These are phyloP conservation scores for Colletotrichum falcatum DNA, from an alignment of 2,329 filamentous ascomycete genomes.

Conservation along the genomic window DNA sequence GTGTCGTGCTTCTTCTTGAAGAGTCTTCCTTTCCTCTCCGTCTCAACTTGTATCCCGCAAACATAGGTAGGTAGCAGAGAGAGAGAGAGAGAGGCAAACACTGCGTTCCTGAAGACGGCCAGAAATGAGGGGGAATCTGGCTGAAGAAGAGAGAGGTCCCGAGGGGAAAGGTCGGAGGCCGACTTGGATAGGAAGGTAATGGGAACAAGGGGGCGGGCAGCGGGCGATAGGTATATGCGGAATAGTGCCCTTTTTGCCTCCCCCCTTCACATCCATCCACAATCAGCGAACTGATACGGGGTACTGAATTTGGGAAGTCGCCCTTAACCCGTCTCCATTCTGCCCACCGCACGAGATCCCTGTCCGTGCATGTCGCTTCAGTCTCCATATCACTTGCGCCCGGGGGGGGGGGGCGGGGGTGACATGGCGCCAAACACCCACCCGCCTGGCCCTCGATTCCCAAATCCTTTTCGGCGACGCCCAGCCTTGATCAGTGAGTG, in stretches of 20 bases:
- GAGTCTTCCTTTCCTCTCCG: not conserved
- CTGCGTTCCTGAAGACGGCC: not conserved
- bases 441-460: not conserved
- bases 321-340: not conserved
- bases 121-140: not conserved
- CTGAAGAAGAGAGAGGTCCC: not conserved
- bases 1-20: not conserved
- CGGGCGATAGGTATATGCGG: not conserved
- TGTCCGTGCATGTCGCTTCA: not conserved
- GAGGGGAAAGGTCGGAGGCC: constrained; percentile 7
- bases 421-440: not conserved
- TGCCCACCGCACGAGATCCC: not conserved
- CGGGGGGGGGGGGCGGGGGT: not conserved
- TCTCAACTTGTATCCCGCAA: not conserved
- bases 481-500: not conserved
- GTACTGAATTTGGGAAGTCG: not conserved
- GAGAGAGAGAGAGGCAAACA: not conserved
- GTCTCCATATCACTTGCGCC: not conserved
- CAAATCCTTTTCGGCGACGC: not conserved
- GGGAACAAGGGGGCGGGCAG: not conserved
- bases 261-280: too few species aligned
- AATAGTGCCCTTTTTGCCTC: not conserved
- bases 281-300: not conserved
- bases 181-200: not conserved
- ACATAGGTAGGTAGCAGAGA: not conserved